These are phyloP conservation scores for Exobasidium cylindrosporum DNA, from an alignment of 1,284 basidiomycete genomes.

Conservation along the genomic window DNA sequence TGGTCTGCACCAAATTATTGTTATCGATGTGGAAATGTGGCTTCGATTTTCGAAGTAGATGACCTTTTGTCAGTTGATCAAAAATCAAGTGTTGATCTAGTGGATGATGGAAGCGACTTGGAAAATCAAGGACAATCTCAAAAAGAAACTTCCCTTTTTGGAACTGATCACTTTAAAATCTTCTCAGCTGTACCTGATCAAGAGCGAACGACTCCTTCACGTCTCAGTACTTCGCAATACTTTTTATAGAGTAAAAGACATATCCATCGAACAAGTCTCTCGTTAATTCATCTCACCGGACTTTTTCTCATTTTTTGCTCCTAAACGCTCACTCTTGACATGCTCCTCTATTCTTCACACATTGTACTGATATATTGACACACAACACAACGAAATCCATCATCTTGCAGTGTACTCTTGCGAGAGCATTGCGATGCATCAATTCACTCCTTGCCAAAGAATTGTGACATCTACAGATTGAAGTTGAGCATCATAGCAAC, in stretches of 20 bases:
- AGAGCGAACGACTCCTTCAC: slow-evolving; percentile 29
- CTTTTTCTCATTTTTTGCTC: not conserved
- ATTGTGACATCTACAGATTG: slow-evolving; percentile 19
- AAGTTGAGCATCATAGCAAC: slow-evolving; percentile 8
- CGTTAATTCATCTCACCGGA: not conserved
- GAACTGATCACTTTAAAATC: slow-evolving; percentile 56
- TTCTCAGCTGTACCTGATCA: slow-evolving; percentile 55
- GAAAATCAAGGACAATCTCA: not conserved
- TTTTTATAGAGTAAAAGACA: slow-evolving; percentile 30
- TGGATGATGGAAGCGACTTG: not conserved
- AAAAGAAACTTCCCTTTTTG: slow-evolving; percentile 12
- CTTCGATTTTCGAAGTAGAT: slow-evolving; percentile 52
- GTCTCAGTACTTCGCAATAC: slow-evolving; percentile 31
- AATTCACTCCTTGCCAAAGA: slow-evolving; percentile 24
- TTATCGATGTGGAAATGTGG: slow-evolving; percentile 54
- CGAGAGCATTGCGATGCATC: too few species aligned
- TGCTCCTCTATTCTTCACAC: not conserved
- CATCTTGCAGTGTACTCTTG: too few species aligned
- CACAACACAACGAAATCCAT: not conserved
- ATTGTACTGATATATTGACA: slow-evolving; percentile 4
- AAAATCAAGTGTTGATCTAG: slow-evolving; percentile 1
- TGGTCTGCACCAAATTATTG: slow-evolving; percentile 48
- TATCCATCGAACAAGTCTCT: not conserved
- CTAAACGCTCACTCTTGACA: not conserved
- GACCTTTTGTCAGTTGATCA: slow-evolving; percentile 27